Conservation (phyloP, 441 rosid species). For the Macaranga tanarius region DNA sequence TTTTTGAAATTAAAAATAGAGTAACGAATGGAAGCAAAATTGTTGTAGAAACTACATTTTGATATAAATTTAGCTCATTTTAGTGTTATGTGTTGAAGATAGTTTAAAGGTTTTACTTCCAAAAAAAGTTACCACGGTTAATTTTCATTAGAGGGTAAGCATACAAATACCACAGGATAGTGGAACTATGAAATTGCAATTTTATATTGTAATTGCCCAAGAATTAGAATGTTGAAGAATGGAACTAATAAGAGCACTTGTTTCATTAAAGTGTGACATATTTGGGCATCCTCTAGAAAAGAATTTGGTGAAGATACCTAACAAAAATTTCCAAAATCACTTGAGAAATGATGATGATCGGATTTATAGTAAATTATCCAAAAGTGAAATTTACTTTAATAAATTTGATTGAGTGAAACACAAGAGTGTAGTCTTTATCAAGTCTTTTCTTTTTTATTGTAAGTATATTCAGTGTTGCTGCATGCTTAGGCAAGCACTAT, state of each 20-base stretch:
- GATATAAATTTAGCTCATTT: too few relatives aligned
- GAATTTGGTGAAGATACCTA: background rate
- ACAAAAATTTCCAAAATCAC: background rate
- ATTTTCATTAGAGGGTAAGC: too few relatives aligned
- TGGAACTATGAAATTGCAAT: constrained; percentile 15
- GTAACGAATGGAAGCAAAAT: too few relatives aligned
- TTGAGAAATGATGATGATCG: background rate
- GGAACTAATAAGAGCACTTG: background rate
- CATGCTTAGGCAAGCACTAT: background rate
- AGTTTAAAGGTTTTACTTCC: too few relatives aligned
- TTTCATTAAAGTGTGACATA: background rate
- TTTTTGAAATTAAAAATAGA: too few relatives aligned
- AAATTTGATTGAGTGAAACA: background rate
- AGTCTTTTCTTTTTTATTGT: background rate
- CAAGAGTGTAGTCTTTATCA: background rate
- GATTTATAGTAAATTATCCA: background rate
- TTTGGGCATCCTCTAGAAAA: background rate
- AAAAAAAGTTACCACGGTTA: too few relatives aligned
- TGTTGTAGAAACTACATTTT: too few relatives aligned
- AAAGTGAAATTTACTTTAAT: constrained; percentile 1
- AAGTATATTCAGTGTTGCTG: too few relatives aligned
- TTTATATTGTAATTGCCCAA: background rate
- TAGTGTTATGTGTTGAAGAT: too few relatives aligned
- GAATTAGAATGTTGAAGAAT: constrained; percentile 1
- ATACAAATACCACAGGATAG: background rate